phyloP scores from a whole-genome alignment of 2,329 filamentous ascomycete species.

The Neocatenulostroma microsporum region DNA sequence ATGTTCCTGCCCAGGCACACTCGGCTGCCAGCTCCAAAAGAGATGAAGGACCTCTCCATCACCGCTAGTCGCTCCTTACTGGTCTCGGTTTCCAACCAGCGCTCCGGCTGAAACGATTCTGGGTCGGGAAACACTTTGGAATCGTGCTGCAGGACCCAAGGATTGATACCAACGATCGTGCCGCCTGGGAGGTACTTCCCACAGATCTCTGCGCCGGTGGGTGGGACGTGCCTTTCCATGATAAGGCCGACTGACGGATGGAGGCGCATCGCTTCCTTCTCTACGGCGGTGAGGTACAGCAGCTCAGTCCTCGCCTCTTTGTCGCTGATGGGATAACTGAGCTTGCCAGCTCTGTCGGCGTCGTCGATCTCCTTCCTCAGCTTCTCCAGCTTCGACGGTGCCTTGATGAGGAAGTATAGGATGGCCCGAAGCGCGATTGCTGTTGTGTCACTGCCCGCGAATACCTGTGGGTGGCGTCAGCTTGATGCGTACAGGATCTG shows the following conservation, averaged over 20 bases:
- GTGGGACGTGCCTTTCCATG: conserved; percentile 65
- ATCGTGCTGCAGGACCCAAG: conserved; percentile 66
- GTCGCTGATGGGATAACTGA: conserved; percentile 40
- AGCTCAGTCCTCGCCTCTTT: conserved; percentile 65
- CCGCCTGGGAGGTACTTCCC: conserved; percentile 58
- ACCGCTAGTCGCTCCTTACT: conserved; percentile 53
- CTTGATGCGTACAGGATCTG: no score
- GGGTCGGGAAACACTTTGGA: conserved; percentile 64
- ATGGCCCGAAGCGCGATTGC: conserved; percentile 64
- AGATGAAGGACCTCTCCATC: conserved; percentile 64
- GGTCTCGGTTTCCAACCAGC: conserved; percentile 53
- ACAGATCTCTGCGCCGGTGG: conserved; percentile 54
- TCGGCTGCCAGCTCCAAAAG: conserved; percentile 63
- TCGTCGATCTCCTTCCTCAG: conserved; percentile 57
- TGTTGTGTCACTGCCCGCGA: conserved; percentile 72
- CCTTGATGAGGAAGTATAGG: conserved; percentile 66
- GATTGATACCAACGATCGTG: conserved; percentile 65
- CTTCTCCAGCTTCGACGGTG: conserved; percentile 47
- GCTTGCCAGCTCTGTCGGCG: conserved; percentile 45
- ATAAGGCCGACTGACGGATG: conserved; percentile 67
- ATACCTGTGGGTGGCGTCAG: no score
- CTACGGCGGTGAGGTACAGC: conserved; percentile 66
- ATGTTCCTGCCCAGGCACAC: conserved; percentile 58
- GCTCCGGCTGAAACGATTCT: conserved; percentile 59
- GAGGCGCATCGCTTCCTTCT: conserved; percentile 70